phyloP scores from a whole-genome alignment of 805 yeast genomes.

The Kodamaea nitidulidarum region DNA sequence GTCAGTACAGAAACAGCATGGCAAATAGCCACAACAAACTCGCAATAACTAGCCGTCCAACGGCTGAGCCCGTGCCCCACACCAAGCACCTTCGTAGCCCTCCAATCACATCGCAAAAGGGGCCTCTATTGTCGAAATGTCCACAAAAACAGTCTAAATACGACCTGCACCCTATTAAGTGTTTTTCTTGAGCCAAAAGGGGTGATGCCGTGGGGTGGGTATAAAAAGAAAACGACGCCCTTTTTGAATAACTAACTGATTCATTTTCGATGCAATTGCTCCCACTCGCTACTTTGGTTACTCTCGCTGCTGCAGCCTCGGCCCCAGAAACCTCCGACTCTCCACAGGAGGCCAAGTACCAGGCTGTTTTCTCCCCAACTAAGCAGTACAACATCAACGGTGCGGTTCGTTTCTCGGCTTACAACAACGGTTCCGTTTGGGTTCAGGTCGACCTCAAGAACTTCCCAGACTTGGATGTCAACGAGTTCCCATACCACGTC shows the following conservation, averaged over 20 bases:
- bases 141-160: neutral
- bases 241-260: neutral
- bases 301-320: slow-evolving; percentile 17
- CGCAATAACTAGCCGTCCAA: too few species aligned
- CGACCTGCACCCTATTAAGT: neutral
- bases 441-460: slow-evolving; percentile 29
- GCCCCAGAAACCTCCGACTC: slow-evolving; percentile 29
- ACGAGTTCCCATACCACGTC: slow-evolving; percentile 40
- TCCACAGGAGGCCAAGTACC: slow-evolving; percentile 22
- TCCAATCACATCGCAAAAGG: too few species aligned
- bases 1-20: too few species aligned
- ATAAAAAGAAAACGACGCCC: neutral
- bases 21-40: too few species aligned
- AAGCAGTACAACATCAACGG: slow-evolving; percentile 23
- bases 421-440: slow-evolving; percentile 29
- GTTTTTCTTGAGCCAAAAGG: neutral
- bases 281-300: slow-evolving; percentile 8
- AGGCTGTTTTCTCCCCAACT: slow-evolving; percentile 24
- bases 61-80: too few species aligned
- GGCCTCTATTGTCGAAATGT: too few species aligned
- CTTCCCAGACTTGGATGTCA: slow-evolving; percentile 30
- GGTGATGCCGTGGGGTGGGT: neutral
- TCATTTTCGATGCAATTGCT: slow-evolving; percentile 5
- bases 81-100: too few species aligned
- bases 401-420: slow-evolving; percentile 25